Base-by-base conservation (phyloP, 2,329 filamentous ascomycete genomes). In the Botryotinia convoluta region DNA sequence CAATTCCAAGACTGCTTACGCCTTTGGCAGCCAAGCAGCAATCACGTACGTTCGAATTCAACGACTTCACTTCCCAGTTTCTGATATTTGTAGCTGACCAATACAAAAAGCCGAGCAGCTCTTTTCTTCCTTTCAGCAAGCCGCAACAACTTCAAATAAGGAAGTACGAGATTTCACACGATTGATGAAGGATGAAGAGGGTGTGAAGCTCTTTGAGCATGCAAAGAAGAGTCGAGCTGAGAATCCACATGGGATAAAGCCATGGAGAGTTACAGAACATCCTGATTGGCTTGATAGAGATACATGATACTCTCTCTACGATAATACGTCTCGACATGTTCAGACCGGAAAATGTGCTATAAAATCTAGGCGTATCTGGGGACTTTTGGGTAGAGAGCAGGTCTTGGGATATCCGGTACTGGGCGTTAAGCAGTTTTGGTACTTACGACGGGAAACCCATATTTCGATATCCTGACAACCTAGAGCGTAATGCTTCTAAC, bases 241-340 rank as follows among this genome's bases (percentile, higher is more conserved):
- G 57, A 86, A 89, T 61, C 86, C 87, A 0, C 83, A 85, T 69
- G 87, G 85, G 6, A 90, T 91, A 75, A 87, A 85, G 76, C 85
- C 86, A 2, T 91, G 89, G 89, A 85, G 84, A 65, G 84, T 88
- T 32, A 85, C 83, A 72, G 87, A 91, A 51, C 84, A 91, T 72
- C 88, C 89, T 3, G 84, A 88, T 75, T 91, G 89, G 88, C 85
- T 87, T 45, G 77, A 72, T 22, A 74, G 77, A 62, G 77, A 81
- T 57, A 63, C 63, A 64, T 80, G 45, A 76, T 54, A 4, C 39
- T 29, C 32, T 20, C 37, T 42, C 9, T 26, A 39, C 37, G 61
- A 44, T 1, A 42, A 42, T 32, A 42, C 18, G 10, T 35, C 37
- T n/a, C 44, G 32, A 29, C 9, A 29, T 20, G 9, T 9, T 29